A percentile compares a stretch with the other conserved stretches of the same genome.
Conservation (phyloP, 2,329 filamentous ascomycete species). For the Aspergillus ochraceoroseus region DNA sequence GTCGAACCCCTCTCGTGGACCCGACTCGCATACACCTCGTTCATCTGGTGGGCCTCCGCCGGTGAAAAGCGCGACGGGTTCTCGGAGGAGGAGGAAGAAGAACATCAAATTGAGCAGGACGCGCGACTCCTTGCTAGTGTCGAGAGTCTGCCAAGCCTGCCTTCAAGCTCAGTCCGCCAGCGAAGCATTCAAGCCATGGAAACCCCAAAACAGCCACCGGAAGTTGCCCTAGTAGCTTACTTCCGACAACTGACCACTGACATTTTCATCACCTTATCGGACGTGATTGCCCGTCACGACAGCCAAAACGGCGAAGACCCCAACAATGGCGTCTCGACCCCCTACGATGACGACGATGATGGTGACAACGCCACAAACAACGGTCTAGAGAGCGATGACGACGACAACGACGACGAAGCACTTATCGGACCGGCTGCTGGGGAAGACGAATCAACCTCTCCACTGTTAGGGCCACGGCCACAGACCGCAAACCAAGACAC, state of each 20-base stretch:
- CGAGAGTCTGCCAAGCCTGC: slow-evolving; percentile 32
- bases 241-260: slow-evolving; percentile 47
- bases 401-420: slow-evolving; percentile 9
- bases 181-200: slow-evolving; percentile 29
- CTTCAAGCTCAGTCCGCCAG: slow-evolving; percentile 23
- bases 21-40: slow-evolving; percentile 56
- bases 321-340: slow-evolving; percentile 15
- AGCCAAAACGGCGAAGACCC: slow-evolving; percentile 20
- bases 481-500: slow-evolving; percentile 6
- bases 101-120: slow-evolving; percentile 44
- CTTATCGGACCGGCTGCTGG: slow-evolving; percentile 25
- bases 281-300: slow-evolving; percentile 43
- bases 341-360: slow-evolving; percentile 22
- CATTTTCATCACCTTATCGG: slow-evolving; percentile 44
- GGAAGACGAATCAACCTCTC: slow-evolving; percentile 28
- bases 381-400: not conserved
- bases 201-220: slow-evolving; percentile 36
- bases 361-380: not conserved
- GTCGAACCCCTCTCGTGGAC: slow-evolving; percentile 58
- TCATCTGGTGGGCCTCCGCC: slow-evolving; percentile 65
- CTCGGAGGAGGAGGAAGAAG: slow-evolving; percentile 52
- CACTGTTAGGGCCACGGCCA: slow-evolving; percentile 21
- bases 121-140: slow-evolving; percentile 37
- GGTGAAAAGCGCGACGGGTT: slow-evolving; percentile 55
- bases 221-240: slow-evolving; percentile 48